A percentile compares a stretch with the other conserved stretches of the same genome.
Evolutionary conservation across 176 grass and related monocot genomes (phyloP).

Genomic region (Phoenix dactylifera): DNA sequence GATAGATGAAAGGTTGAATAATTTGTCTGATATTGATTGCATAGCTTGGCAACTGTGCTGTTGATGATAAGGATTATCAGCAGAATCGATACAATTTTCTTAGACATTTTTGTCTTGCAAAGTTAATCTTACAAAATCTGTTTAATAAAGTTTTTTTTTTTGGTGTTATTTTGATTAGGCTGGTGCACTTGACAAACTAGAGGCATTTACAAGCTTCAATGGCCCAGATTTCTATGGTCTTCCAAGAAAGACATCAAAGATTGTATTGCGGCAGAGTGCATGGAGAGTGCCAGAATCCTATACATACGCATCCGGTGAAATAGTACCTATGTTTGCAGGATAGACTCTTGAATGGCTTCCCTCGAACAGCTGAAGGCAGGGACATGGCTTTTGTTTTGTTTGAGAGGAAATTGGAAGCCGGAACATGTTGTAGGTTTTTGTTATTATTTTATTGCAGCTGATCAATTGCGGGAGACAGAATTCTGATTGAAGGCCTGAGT

Average conservation of each 20-base stretch:
- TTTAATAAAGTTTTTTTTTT: no score
- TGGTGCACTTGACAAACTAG: conserved; percentile 71
- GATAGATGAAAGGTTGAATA: no score
- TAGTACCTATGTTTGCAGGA: conserved; percentile 74
- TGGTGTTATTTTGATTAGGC: conserved; percentile 32
- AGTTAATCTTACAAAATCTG: no score
- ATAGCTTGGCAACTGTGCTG: no score
- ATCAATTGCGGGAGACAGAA: neutral
- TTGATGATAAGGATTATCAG: no score
- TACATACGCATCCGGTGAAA: conserved; percentile 41
- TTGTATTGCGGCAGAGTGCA: conserved; percentile 50
- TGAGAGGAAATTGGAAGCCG: neutral
- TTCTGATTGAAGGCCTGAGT: no score
- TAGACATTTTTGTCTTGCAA: no score
- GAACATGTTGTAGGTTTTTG: neutral
- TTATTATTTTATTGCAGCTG: no score
- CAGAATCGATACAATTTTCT: no score
- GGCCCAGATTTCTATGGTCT: conserved; percentile 97
- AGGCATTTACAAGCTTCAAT: conserved; percentile 91
- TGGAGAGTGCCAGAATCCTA: conserved; percentile 77
- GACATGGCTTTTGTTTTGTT: neutral
- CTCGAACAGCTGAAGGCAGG: conserved; percentile 16
- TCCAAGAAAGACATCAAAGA: conserved; percentile 59
- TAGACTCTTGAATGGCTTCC: conserved; percentile 62
- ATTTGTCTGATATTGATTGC: no score